A percentile compares a stretch with the other conserved stretches of the same genome.
Conservation (phyloP, 768 basidiomycete species). For the Clavulina sp. region DNA sequence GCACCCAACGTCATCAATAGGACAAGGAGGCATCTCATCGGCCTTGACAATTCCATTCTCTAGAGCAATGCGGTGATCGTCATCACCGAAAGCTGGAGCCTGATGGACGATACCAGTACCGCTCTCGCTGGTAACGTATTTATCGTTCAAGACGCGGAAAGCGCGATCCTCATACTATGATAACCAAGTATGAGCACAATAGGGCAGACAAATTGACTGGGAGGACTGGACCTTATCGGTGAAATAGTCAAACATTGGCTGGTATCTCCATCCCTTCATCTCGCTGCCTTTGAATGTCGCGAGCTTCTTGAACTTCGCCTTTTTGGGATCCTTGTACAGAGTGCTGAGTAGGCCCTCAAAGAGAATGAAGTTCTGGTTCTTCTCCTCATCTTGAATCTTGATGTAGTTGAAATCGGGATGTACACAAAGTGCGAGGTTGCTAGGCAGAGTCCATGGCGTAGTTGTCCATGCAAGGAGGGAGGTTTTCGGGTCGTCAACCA, state of each 20-base stretch:
- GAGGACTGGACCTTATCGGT: constrained; percentile 55
- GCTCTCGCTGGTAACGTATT: constrained; percentile 81
- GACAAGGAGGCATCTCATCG: constrained; percentile 93
- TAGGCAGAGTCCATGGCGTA: constrained; percentile 95
- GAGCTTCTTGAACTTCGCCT: constrained; percentile 87
- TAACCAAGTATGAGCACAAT: neutral
- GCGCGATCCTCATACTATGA: constrained; percentile 75
- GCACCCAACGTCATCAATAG: constrained; percentile 73
- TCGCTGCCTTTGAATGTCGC: constrained; percentile 77
- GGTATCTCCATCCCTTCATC: constrained; percentile 92
- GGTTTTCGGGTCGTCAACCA: constrained; percentile 84
- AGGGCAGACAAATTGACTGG: neutral
- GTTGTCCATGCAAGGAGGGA: constrained; percentile 95
- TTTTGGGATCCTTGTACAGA: constrained; percentile 92
- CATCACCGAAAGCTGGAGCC: constrained; percentile 95
- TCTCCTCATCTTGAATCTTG: constrained; percentile 87
- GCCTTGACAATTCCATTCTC: constrained; percentile 62
- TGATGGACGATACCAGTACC: constrained; percentile 99
- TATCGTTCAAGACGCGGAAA: constrained; percentile 76
- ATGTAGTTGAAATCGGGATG: constrained; percentile 92
- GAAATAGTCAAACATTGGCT: constrained; percentile 92
- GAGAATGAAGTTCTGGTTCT: constrained; percentile 76
- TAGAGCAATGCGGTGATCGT: constrained; percentile 88
- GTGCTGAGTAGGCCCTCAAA: constrained; percentile 74
- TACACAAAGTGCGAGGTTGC: constrained; percentile 87